Evolutionary conservation across 1,284 basidiomycete species (phyloP).

Genomic region (Heliocybe sulcata): DNA sequence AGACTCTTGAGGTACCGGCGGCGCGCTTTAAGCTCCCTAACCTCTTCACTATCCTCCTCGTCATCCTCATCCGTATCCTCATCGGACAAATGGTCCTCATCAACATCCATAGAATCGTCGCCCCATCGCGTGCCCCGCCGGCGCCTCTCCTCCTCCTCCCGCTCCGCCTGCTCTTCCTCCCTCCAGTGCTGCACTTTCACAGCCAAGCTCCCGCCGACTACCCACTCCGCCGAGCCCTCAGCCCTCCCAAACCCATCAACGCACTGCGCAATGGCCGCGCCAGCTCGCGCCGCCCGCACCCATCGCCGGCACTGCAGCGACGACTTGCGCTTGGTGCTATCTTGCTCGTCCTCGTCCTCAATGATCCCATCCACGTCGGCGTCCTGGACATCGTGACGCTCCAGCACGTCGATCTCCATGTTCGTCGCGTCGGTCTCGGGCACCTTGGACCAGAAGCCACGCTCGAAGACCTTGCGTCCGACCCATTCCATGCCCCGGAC

Average conservation of each 20-base stretch:
- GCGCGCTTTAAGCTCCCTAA: slow-evolving; percentile 71
- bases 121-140: slow-evolving; percentile 52
- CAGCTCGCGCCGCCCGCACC: slow-evolving; percentile 69
- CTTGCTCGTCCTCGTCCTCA: slow-evolving; percentile 56
- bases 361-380: slow-evolving; percentile 68
- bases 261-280: slow-evolving; percentile 58
- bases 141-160: slow-evolving; percentile 63
- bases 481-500: slow-evolving; percentile 95
- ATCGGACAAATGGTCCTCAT: slow-evolving; percentile 36
- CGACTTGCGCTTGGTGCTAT: slow-evolving; percentile 8
- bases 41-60: slow-evolving; percentile 64
- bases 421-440: slow-evolving; percentile 45
- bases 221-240: slow-evolving; percentile 53
- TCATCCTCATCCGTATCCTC: slow-evolving; percentile 47
- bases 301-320: slow-evolving; percentile 45
- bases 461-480: slow-evolving; percentile 80
- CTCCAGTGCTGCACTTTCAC: slow-evolving; percentile 68
- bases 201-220: slow-evolving; percentile 61
- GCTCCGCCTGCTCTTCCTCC: slow-evolving; percentile 54
- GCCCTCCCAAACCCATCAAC: slow-evolving; percentile 77
- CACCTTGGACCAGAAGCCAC: slow-evolving; percentile 78
- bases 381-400: slow-evolving; percentile 45
- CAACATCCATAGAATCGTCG: slow-evolving; percentile 61
- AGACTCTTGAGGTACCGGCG: slow-evolving; percentile 58
- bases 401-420: slow-evolving; percentile 77